These are phyloP conservation scores for Boletellus ananiceps DNA, from an alignment of 768 basidiomycete species.

Conservation along the genomic window DNA sequence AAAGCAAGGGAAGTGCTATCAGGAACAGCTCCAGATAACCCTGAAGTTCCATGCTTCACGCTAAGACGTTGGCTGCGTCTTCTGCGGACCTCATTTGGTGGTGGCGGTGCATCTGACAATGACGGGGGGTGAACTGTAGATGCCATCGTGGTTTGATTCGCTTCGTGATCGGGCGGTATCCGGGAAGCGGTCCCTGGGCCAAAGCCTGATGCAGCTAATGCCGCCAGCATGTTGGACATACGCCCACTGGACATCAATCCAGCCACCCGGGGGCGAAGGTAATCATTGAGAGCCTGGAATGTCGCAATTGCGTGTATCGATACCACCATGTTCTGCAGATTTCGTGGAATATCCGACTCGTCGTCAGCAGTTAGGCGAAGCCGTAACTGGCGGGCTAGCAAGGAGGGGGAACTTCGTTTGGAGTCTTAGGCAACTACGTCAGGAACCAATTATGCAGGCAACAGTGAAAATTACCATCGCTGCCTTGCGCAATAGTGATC, in stretches of 20 bases:
- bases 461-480: constrained; percentile 53
- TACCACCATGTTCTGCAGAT: constrained; percentile 85
- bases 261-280: constrained; percentile 84
- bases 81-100: constrained; percentile 45
- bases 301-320: constrained; percentile 98
- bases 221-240: constrained; percentile 87
- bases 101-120: constrained; percentile 28
- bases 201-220: constrained; percentile 75
- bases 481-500: constrained; percentile 76
- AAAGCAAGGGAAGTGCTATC: constrained; percentile 15
- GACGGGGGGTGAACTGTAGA: constrained; percentile 26
- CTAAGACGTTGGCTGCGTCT: constrained; percentile 82
- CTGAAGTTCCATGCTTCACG: constrained; percentile 48
- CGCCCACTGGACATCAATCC: constrained; percentile 62
- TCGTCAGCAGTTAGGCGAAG: constrained; percentile 87
- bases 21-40: constrained; percentile 12
- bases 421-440: constrained; percentile 50
- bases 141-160: constrained; percentile 29
- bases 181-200: constrained; percentile 44
- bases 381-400: constrained; percentile 89
- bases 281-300: constrained; percentile 95
- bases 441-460: constrained; percentile 3
- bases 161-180: constrained; percentile 32
- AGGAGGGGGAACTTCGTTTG: constrained; percentile 83
- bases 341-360: constrained; percentile 82